A percentile compares a stretch with the other conserved stretches of the same genome.
Evolutionary conservation across 2,329 filamentous ascomycete genomes (phyloP).

Genomic region (Nothomitra cinnamomea): DNA sequence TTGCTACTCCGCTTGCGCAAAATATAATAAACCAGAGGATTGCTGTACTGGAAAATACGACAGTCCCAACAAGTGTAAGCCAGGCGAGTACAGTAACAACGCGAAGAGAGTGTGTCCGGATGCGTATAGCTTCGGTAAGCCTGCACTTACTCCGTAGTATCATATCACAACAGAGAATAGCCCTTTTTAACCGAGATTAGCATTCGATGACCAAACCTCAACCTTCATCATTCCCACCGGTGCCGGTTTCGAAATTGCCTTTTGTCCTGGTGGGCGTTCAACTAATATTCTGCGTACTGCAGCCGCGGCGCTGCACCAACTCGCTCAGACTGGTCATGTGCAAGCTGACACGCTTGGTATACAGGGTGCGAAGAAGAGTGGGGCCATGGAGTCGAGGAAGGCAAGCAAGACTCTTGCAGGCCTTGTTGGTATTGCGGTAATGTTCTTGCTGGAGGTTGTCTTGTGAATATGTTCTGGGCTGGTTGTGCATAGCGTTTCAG

Average conservation of each 20-base stretch:
- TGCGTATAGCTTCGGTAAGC: slow-evolving; percentile 62
- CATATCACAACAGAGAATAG: not conserved
- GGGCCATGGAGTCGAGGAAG: too few species aligned
- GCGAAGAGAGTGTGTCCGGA: slow-evolving; percentile 69
- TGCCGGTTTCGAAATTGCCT: slow-evolving; percentile 61
- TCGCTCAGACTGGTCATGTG: not conserved
- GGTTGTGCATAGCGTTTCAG: too few species aligned
- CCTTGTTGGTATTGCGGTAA: too few species aligned
- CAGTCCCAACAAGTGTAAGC: slow-evolving; percentile 43
- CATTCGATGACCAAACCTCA: slow-evolving; percentile 39
- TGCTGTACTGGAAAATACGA: slow-evolving; percentile 61
- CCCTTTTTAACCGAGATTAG: slow-evolving; percentile 13
- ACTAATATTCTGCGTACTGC: slow-evolving; percentile 28
- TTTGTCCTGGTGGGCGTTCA: slow-evolving; percentile 47
- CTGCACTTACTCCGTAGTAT: slow-evolving; percentile 27
- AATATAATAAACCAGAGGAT: slow-evolving; percentile 46
- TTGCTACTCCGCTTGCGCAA: slow-evolving; percentile 60
- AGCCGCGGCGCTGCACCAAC: not conserved
- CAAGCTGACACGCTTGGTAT: too few species aligned
- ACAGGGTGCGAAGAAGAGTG: too few species aligned
- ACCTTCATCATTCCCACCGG: slow-evolving; percentile 43
- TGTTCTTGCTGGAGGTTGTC: too few species aligned
- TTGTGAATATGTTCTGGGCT: too few species aligned
- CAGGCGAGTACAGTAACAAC: slow-evolving; percentile 47
- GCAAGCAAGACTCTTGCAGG: too few species aligned